phyloP scores from a whole-genome alignment of 805 yeast genomes.

The Saccharomyces mikatae region DNA sequence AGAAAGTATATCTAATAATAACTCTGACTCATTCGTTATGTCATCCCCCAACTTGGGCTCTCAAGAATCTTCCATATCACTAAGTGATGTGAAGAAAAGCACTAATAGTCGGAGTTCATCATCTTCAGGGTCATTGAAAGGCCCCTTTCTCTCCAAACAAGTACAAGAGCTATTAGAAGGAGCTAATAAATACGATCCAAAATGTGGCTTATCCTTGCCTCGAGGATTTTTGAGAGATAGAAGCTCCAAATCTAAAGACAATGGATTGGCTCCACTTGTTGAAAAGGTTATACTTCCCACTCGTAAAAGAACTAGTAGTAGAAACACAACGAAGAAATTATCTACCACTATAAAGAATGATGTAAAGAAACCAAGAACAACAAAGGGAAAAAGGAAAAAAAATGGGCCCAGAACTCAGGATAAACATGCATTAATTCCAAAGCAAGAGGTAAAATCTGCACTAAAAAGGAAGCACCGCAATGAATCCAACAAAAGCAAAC shows the following conservation, averaged over 20 bases:
- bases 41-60: neutral
- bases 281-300: neutral
- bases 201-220: conserved; percentile 22
- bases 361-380: neutral
- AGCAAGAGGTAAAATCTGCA: neutral
- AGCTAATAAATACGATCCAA: conserved; percentile 22
- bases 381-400: neutral
- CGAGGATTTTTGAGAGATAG: conserved; percentile 15
- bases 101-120: neutral
- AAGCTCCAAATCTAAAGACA: neutral
- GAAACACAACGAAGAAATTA: neutral
- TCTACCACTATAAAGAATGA: neutral
- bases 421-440: neutral
- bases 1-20: neutral
- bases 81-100: neutral
- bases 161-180: conserved; percentile 20
- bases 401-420: neutral
- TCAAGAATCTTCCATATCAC: neutral
- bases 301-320: neutral
- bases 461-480: neutral
- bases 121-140: neutral
- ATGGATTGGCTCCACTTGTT: neutral
- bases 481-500: neutral
- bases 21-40: neutral
- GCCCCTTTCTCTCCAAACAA: neutral